phyloP scores from a whole-genome alignment of 805 yeast genomes.

The Cyberlindnera euphorbiae region DNA sequence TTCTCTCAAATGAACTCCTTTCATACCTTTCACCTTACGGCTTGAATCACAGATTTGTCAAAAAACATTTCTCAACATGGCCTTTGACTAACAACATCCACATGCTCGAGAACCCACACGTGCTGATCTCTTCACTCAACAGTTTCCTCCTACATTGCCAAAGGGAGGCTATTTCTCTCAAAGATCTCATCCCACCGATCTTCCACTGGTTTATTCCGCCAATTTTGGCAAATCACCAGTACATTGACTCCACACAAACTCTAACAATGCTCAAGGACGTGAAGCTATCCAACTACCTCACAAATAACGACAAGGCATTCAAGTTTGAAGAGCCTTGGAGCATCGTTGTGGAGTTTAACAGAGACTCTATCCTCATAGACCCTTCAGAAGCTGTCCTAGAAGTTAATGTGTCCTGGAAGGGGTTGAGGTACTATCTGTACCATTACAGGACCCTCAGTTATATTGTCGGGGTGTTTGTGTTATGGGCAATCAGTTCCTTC shows the following conservation, averaged over 20 bases:
- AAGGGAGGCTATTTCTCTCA: slow-evolving; percentile 1
- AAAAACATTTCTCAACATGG: slow-evolving; percentile 20
- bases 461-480: slow-evolving; percentile 12
- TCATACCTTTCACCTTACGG: slow-evolving; percentile 10
- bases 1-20: slow-evolving; percentile 16
- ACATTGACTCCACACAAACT: slow-evolving; percentile 1
- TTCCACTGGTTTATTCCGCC: slow-evolving; percentile 19
- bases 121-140: slow-evolving; percentile 18
- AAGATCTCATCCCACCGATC: slow-evolving; percentile 16
- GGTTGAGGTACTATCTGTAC: slow-evolving; percentile 22
- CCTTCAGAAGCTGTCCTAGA: slow-evolving; percentile 16
- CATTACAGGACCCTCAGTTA: slow-evolving; percentile 23
- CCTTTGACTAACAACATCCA: slow-evolving; percentile 24
- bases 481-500: slow-evolving; percentile 19
- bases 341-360: slow-evolving; percentile 23
- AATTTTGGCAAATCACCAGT: slow-evolving; percentile 7
- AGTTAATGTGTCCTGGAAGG: slow-evolving; percentile 21
- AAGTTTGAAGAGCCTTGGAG: slow-evolving; percentile 11
- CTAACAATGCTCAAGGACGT: slow-evolving; percentile 15
- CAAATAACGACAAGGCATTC: slow-evolving; percentile 1
- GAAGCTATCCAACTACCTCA: slow-evolving; percentile 11
- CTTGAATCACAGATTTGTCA: slow-evolving; percentile 7
- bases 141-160: slow-evolving; percentile 19
- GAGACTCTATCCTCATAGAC: slow-evolving; percentile 13
- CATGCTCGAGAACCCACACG: slow-evolving; percentile 16